Conservation (phyloP, 805 yeast species). For the Cyberlindnera nakhonratchasimensis region DNA sequence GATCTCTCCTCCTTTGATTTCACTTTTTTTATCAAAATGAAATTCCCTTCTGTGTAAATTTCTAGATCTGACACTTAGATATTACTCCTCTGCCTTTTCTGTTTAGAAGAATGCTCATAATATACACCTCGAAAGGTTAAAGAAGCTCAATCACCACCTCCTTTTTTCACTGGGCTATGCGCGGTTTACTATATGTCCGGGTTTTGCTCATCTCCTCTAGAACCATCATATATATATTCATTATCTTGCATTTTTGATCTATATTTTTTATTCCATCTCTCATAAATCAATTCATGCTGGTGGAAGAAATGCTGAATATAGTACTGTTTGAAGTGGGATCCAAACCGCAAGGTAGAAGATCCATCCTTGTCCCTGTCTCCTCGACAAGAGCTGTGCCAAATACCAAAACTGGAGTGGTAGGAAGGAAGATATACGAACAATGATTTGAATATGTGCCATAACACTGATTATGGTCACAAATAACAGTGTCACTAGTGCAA, state of each 20-base stretch:
- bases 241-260: too few species aligned
- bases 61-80: too few species aligned
- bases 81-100: too few species aligned
- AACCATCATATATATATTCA: too few species aligned
- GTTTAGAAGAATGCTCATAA: too few species aligned
- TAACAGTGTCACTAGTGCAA: slow-evolving; percentile 39
- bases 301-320: slow-evolving; percentile 83
- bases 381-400: slow-evolving; percentile 39
- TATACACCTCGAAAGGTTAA: too few species aligned
- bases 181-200: not conserved
- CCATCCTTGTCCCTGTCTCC: slow-evolving; percentile 34
- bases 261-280: too few species aligned
- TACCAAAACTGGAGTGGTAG: slow-evolving; percentile 78
- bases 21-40: not conserved
- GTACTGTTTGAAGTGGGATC: slow-evolving; percentile 63
- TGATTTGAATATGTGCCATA: slow-evolving; percentile 81
- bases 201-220: not conserved
- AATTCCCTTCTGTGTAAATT: too few species aligned
- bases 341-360: slow-evolving; percentile 54
- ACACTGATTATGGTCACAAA: slow-evolving; percentile 50
- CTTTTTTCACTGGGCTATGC: too few species aligned
- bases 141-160: too few species aligned
- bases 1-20: not conserved
- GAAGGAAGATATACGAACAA: slow-evolving; percentile 75
- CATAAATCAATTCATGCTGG: slow-evolving; percentile 60